Evolutionary conservation across 2,329 filamentous ascomycete species (phyloP).

Genomic region (Dactylonectria macrodidyma): DNA sequence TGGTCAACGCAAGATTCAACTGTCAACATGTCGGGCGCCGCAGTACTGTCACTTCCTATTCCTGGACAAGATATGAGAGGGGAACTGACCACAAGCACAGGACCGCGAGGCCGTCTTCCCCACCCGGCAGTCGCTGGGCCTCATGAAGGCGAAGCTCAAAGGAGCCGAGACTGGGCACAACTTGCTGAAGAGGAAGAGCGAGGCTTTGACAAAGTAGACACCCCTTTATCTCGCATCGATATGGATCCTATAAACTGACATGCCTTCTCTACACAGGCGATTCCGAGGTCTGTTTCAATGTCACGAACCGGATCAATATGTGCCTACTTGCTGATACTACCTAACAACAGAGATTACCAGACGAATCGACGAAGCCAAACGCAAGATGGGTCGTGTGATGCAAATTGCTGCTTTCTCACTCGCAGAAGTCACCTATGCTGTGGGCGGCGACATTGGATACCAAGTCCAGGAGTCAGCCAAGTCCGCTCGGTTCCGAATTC

Average conservation of each 20-base stretch:
- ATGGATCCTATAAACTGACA: slow-evolving; percentile 17
- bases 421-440: slow-evolving; percentile 96
- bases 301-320: slow-evolving; percentile 12
- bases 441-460: slow-evolving; percentile 95
- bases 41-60: slow-evolving; percentile 37
- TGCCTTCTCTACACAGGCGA: slow-evolving; percentile 70
- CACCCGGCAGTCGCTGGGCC: slow-evolving; percentile 93
- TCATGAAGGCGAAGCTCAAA: slow-evolving; percentile 99
- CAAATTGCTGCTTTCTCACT: slow-evolving; percentile 98
- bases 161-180: slow-evolving; percentile 93
- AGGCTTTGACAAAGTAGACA: slow-evolving; percentile 93
- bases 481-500: slow-evolving; percentile 90
- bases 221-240: background rate
- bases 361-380: slow-evolving; percentile 98
- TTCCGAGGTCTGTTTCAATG: slow-evolving; percentile 78
- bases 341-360: slow-evolving; percentile 84
- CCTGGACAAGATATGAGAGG: background rate
- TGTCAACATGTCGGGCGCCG: slow-evolving; percentile 52
- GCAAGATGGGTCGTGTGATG: slow-evolving; percentile 99
- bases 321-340: slow-evolving; percentile 34
- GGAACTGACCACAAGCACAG: slow-evolving; percentile 61
- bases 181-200: slow-evolving; percentile 96
- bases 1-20: slow-evolving; percentile 20
- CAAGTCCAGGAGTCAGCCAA: slow-evolving; percentile 98
- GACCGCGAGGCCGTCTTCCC: slow-evolving; percentile 97